Evolutionary conservation across 2,329 filamentous ascomycete species (phyloP).

Genomic region (Claviceps maximensis): DNA sequence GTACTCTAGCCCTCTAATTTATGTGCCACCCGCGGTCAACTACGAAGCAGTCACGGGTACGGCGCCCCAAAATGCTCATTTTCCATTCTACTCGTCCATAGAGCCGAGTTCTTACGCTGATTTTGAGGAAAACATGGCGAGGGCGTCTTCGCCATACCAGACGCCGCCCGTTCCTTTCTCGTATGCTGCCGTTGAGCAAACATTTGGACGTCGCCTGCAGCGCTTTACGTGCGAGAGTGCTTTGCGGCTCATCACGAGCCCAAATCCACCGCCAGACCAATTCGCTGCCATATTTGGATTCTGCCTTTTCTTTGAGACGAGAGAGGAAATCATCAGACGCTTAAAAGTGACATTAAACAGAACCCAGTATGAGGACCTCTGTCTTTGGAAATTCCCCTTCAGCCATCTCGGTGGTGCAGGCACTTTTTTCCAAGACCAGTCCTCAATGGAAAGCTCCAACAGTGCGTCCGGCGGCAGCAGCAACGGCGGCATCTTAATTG

Average conservation of each 20-base stretch:
- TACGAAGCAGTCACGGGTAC: slow-evolving; percentile 39
- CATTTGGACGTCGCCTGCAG: slow-evolving; percentile 59
- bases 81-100: slow-evolving; percentile 26
- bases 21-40: slow-evolving; percentile 11
- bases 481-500: slow-evolving; percentile 12
- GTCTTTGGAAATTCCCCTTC: slow-evolving; percentile 47
- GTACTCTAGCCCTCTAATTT: slow-evolving; percentile 1
- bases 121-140: slow-evolving; percentile 9
- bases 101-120: slow-evolving; percentile 7
- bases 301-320: slow-evolving; percentile 46
- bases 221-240: slow-evolving; percentile 51
- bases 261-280: slow-evolving; percentile 31
- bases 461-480: neutral
- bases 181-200: slow-evolving; percentile 49
- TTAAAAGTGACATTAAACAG: slow-evolving; percentile 21
- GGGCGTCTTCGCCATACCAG: slow-evolving; percentile 16
- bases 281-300: slow-evolving; percentile 55
- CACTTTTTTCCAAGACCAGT: slow-evolving; percentile 39
- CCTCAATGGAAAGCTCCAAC: neutral
- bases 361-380: slow-evolving; percentile 31
- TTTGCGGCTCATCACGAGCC: slow-evolving; percentile 40
- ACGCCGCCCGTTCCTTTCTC: slow-evolving; percentile 33
- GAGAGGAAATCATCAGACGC: slow-evolving; percentile 32
- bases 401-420: slow-evolving; percentile 55
- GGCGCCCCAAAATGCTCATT: slow-evolving; percentile 40